phyloP scores from a whole-genome alignment of 495 filamentous ascomycete genomes.

The Letharia columbiana region DNA sequence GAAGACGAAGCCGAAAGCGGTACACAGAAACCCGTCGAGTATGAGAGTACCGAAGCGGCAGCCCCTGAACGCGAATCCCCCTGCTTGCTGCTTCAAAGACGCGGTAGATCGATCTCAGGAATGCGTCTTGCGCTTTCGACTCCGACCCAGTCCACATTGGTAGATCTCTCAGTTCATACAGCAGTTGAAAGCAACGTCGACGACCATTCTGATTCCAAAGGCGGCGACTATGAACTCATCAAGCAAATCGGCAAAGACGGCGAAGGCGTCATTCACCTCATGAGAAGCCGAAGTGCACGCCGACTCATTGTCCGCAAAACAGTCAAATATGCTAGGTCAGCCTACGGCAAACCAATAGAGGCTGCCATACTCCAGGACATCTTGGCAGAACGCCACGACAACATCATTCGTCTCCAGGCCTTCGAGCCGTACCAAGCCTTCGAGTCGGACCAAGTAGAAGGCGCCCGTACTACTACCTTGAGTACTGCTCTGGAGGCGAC shows the following conservation, averaged over 20 bases:
- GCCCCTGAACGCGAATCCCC: not conserved
- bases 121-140: not conserved
- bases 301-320: conserved; percentile 19
- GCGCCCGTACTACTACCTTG: conserved; percentile 86
- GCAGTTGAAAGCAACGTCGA: not conserved
- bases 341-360: conserved; percentile 11
- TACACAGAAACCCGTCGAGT: not conserved
- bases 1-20: not conserved
- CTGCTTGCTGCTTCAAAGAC: conserved; percentile 2
- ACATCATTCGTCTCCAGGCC: conserved; percentile 19
- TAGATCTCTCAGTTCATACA: not conserved
- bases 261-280: conserved; percentile 10
- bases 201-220: not conserved
- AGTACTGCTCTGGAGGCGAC: conserved; percentile 90
- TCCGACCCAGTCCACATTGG: not conserved
- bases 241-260: conserved; percentile 14
- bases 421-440: not conserved
- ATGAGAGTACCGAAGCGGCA: not conserved
- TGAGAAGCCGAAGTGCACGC: not conserved
- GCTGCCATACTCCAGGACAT: conserved; percentile 7
- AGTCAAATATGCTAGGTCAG: conserved; percentile 7
- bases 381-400: conserved; percentile 9
- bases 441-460: conserved; percentile 55
- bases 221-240: not conserved
- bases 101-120: not conserved